Evolutionary conservation across 2,329 filamentous ascomycete genomes (phyloP).

Genomic region (Fusarium poae): DNA sequence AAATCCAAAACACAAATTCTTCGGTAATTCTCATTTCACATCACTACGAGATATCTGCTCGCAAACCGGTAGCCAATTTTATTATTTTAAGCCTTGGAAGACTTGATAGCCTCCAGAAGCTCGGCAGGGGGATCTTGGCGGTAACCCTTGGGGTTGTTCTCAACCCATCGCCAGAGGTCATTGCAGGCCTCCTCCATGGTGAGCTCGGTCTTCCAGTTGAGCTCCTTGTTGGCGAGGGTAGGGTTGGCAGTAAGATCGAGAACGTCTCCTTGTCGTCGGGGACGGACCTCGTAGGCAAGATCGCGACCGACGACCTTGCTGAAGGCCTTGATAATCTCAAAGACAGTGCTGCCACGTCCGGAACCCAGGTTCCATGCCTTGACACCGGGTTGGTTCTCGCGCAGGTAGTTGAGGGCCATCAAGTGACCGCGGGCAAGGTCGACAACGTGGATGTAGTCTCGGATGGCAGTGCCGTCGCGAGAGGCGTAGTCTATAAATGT

Average conservation of each 20-base stretch:
- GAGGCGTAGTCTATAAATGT: slow-evolving; percentile 81
- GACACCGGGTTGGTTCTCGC: slow-evolving; percentile 85
- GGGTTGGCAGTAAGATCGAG: slow-evolving; percentile 95
- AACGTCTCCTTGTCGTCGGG: slow-evolving; percentile 87
- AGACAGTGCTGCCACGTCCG: slow-evolving; percentile 93
- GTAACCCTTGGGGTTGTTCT: slow-evolving; percentile 97
- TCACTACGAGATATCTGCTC: slow-evolving; percentile 34
- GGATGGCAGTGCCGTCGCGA: slow-evolving; percentile 91
- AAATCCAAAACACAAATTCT: slow-evolving; percentile 39
- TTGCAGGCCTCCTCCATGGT: slow-evolving; percentile 93
- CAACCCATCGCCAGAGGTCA: slow-evolving; percentile 96
- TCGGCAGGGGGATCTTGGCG: slow-evolving; percentile 88
- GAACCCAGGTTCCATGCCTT: slow-evolving; percentile 98
- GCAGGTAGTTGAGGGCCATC: slow-evolving; percentile 89
- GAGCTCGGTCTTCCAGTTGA: slow-evolving; percentile 91
- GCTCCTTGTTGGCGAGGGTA: slow-evolving; percentile 85
- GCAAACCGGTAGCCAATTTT: slow-evolving; percentile 27
- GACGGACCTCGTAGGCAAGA: slow-evolving; percentile 87
- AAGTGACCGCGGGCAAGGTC: slow-evolving; percentile 90
- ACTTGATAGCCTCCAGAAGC: slow-evolving; percentile 75
- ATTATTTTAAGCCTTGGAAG: slow-evolving; percentile 48
- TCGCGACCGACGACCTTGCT: slow-evolving; percentile 86
- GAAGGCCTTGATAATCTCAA: slow-evolving; percentile 98
- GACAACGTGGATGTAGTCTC: slow-evolving; percentile 97
- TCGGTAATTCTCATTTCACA: slow-evolving; percentile 21